Base-by-base conservation (phyloP, 2,329 filamentous ascomycete species). In the Penicillium sp. region DNA sequence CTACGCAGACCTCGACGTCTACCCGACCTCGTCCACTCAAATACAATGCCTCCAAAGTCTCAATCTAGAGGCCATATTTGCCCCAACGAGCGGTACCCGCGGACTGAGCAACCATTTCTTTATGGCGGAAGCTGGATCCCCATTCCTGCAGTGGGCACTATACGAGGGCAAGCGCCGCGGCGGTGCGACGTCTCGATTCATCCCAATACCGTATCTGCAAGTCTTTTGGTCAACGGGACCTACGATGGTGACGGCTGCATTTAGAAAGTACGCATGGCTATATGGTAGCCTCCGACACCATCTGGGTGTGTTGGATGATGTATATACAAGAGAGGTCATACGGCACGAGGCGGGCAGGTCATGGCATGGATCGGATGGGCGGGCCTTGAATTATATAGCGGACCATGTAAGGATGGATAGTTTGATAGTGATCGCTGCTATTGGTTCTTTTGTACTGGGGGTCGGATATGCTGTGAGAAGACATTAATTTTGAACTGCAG, bases 71-170 rank as follows among this genome's bases (percentile, higher is more conserved):
- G 50, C 30, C 19, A 57, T 64, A 46, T 64, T 64, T 50, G 46
- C 60, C 19, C 41, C 60, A 14, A 62, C 54, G 4, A 43, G 36
- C 10, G 56, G 58, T 8, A 61, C 56, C 4, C 31, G 30, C 19
- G 60, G 60, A 1, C 50, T 62, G 8, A 64, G 61, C 36, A 64
- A 64, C 36, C 61, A 64, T 44, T 64, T 64, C 58, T 59, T 64
- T 19, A 64, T 64, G 60, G 61, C 58, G 11, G 50, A 57, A 36
- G 37, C 31, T 10, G 56, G 48, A 26, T 62, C 61, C 4, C 35
- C 55, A 9, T 57, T 63, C 12, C 52, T 63, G 3, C 47, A 41
- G 31, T 63, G 55, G 57, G 51, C 31, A 12, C 57, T 63, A 14
- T 44, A 59, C 16, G 61, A 63, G 46, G 60, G 59, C 10, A 58